Conservation (phyloP, 2,329 filamentous ascomycete species). For the Clonostachys solani region DNA sequence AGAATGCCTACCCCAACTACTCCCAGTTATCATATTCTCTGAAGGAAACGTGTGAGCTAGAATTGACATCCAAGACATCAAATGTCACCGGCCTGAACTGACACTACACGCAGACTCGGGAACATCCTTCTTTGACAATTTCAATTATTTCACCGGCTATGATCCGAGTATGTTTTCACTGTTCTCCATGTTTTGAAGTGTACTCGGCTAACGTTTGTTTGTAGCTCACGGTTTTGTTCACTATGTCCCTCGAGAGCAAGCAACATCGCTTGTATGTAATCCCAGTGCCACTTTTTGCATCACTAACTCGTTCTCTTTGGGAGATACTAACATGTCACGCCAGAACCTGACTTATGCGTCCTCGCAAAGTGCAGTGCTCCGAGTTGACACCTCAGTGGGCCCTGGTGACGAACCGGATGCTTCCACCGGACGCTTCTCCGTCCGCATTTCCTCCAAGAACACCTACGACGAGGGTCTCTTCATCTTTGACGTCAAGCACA, state of each 20-base stretch:
- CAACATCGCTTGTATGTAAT: constrained; percentile 31
- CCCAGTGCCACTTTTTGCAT: neutral
- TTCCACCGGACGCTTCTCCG: constrained; percentile 56
- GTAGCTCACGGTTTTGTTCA: constrained; percentile 45
- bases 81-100: neutral
- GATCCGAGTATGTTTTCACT: constrained; percentile 33
- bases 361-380: constrained; percentile 46
- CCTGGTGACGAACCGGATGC: constrained; percentile 41
- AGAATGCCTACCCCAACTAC: constrained; percentile 43
- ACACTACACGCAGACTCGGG: constrained; percentile 35
- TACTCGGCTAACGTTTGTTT: neutral
- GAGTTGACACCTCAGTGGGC: constrained; percentile 56
- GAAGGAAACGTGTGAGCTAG: constrained; percentile 40
- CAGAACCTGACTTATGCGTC: constrained; percentile 62
- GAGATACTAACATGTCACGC: neutral
- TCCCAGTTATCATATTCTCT: constrained; percentile 39
- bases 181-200: neutral
- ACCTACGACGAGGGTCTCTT: constrained; percentile 62
- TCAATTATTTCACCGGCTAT: constrained; percentile 45
- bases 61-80: neutral
- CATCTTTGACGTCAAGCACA: constrained; percentile 62
- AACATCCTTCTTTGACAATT: constrained; percentile 48
- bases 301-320: neutral
- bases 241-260: constrained; percentile 40
- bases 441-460: constrained; percentile 56